Evolutionary conservation across 139 green algal genomes (phyloP).

Genomic region (Chlorella sp.): DNA sequence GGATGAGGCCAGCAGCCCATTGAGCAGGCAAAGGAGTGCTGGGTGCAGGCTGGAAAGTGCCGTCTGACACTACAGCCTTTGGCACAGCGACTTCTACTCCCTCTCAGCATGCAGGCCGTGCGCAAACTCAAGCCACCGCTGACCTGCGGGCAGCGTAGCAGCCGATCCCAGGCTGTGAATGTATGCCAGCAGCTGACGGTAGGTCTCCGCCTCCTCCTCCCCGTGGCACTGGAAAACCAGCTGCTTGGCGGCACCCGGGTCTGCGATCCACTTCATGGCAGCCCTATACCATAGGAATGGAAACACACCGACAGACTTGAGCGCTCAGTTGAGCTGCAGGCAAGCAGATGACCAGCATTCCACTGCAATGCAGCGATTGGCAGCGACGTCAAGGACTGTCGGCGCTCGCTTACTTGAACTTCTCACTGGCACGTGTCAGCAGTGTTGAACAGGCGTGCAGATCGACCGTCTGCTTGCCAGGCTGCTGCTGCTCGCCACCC

Average conservation of each 20-base stretch:
- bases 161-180: constrained; percentile 9
- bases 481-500: neutral
- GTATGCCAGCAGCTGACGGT: neutral
- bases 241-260: neutral
- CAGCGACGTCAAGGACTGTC: too few relatives aligned
- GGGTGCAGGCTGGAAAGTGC: neutral
- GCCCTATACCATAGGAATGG: neutral
- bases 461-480: neutral
- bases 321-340: fast-evolving
- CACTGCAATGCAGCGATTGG: neutral
- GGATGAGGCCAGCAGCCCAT: too few relatives aligned
- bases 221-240: neutral
- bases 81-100: neutral
- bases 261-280: neutral
- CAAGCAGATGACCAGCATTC: neutral
- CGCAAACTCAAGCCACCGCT: too few relatives aligned
- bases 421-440: neutral
- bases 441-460: neutral
- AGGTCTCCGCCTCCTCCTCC: neutral
- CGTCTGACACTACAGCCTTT: neutral
- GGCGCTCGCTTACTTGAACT: neutral
- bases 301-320: too few relatives aligned
- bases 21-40: neutral
- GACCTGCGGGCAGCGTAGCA: constrained; percentile 6
- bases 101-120: too few relatives aligned